phyloP scores from a whole-genome alignment of 208 protist genomes.

The Acanthamoeba lugdunensis region DNA sequence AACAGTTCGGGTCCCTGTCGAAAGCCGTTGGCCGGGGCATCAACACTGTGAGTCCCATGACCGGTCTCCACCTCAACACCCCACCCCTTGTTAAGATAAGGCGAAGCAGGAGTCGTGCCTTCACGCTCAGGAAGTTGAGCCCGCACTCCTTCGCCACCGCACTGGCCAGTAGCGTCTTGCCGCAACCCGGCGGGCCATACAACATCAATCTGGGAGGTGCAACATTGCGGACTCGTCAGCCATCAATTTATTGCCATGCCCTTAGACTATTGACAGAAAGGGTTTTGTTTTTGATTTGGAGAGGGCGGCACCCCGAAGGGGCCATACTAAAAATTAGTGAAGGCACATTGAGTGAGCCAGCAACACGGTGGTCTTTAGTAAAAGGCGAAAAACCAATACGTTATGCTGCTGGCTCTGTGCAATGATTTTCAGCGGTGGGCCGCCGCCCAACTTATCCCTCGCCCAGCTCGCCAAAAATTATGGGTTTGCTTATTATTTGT shows the following conservation, averaged over 20 bases:
- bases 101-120: conserved; percentile 61
- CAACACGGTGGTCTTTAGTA: conserved; percentile 65
- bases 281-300: neutral
- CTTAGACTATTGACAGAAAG: no score
- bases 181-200: conserved; percentile 88
- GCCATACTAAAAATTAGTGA: conserved; percentile 6
- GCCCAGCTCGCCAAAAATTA: neutral
- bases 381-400: conserved; percentile 69
- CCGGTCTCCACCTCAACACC: no score
- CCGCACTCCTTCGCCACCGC: conserved; percentile 83
- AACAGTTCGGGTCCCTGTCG: conserved; percentile 85
- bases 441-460: neutral
- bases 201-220: conserved; percentile 82
- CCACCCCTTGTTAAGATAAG: no score
- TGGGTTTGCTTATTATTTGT: neutral
- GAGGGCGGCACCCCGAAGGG: neutral
- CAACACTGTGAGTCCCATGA: neutral
- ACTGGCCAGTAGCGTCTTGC: conserved; percentile 78
- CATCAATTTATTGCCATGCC: no score
- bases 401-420: conserved; percentile 57
- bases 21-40: neutral
- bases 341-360: conserved; percentile 63
- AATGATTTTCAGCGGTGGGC: neutral
- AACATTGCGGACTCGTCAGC: no score
- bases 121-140: conserved; percentile 86